Evolutionary conservation across 164 flowering plant species (phyloP).

Genomic region (Macadamia integrifolia): DNA sequence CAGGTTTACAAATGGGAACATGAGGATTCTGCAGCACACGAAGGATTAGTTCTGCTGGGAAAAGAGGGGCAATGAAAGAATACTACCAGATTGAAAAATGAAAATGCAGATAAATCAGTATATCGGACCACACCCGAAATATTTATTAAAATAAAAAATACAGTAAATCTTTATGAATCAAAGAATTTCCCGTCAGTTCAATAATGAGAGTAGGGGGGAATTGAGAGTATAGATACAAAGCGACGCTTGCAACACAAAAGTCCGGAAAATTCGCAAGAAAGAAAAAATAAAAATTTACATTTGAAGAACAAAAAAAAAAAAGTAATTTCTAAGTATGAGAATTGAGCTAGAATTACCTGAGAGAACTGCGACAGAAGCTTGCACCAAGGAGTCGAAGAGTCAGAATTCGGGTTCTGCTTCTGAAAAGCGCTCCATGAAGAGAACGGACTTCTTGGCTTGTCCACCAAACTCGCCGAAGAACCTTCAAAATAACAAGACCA

Average conservation of each 20-base stretch:
- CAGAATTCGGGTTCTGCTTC: conserved; percentile 33
- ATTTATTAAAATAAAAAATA: no score
- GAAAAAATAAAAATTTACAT: no score
- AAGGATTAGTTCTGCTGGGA: background rate
- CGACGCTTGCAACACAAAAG: background rate
- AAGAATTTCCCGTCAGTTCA: no score
- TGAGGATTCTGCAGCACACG: conserved; percentile 48
- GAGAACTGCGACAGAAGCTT: conserved; percentile 56
- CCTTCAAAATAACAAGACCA: conserved; percentile 21
- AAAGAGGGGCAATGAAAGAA: background rate
- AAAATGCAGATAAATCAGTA: background rate
- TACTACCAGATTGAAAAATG: background rate
- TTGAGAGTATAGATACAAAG: background rate
- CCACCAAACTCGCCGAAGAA: conserved; percentile 29
- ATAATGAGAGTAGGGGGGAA: no score
- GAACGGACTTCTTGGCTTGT: conserved; percentile 47
- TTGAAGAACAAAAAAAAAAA: no score
- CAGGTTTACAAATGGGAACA: conserved; percentile 31
- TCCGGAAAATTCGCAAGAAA: background rate
- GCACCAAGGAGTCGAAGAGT: conserved; percentile 55
- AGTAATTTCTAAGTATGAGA: no score
- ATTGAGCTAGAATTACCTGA: conserved; percentile 31
- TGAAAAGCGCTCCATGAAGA: conserved; percentile 32
- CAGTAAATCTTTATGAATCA: no score
- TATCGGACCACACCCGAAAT: background rate